Conservation (phyloP, 805 yeast species). For the Debaryomyces castellii region DNA sequence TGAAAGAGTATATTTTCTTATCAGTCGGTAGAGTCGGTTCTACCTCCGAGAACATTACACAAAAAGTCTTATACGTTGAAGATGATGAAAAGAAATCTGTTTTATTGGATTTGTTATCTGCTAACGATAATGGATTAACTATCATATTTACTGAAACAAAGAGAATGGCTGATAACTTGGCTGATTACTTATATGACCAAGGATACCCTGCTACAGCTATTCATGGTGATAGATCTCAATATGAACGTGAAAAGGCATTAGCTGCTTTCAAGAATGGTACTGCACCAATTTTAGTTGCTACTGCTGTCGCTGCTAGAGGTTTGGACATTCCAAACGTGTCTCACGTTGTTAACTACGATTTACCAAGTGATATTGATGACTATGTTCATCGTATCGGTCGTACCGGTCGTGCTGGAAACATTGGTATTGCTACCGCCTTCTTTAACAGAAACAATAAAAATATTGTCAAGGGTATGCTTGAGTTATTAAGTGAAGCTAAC, state of each 20-base stretch:
- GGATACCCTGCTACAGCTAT: slow-evolving; percentile 96
- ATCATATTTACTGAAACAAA: slow-evolving; percentile 96
- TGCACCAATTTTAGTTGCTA: slow-evolving; percentile 94
- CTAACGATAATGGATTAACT: slow-evolving; percentile 81
- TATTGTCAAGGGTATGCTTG: slow-evolving; percentile 83
- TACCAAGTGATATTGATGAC: slow-evolving; percentile 96
- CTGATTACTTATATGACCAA: slow-evolving; percentile 86
- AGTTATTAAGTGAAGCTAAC: slow-evolving; percentile 89
- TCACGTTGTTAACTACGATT: slow-evolving; percentile 95
- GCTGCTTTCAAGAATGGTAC: slow-evolving; percentile 90
- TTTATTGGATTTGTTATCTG: slow-evolving; percentile 78
- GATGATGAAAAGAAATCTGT: slow-evolving; percentile 89
- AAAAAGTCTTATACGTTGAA: slow-evolving; percentile 88
- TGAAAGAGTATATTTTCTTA: slow-evolving; percentile 91
- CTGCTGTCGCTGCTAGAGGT: slow-evolving; percentile 99
- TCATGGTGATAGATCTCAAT: slow-evolving; percentile 98
- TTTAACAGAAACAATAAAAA: slow-evolving; percentile 94
- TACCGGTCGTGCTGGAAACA: slow-evolving; percentile 99
- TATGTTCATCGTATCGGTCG: slow-evolving; percentile 99
- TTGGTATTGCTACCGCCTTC: slow-evolving; percentile 97
- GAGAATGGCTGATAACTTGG: slow-evolving; percentile 95
- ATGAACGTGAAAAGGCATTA: slow-evolving; percentile 96
- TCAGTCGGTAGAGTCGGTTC: slow-evolving; percentile 99
- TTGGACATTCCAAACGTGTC: slow-evolving; percentile 98
- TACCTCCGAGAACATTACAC: slow-evolving; percentile 97